These are phyloP conservation scores for Cenchrus purpureus DNA, from an alignment of 176 grass and related monocot species.

Conservation along the genomic window DNA sequence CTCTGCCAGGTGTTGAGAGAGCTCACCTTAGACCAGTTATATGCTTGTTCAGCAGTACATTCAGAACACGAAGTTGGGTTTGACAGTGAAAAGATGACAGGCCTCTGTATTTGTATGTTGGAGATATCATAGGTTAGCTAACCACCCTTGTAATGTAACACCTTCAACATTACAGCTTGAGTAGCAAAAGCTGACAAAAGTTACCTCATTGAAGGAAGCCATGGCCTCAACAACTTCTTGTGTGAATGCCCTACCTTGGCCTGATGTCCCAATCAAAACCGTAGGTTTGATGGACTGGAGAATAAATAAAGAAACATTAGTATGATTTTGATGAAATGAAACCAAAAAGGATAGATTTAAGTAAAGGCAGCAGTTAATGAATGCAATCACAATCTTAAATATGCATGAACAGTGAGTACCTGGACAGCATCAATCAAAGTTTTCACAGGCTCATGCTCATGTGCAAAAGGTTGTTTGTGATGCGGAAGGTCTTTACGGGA, in stretches of 20 bases:
- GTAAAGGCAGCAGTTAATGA: not conserved
- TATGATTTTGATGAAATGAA: not conserved
- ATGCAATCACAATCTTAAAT: no score
- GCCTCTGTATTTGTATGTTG: constrained; percentile 59
- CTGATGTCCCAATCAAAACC: constrained; percentile 94
- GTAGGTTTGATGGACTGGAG: constrained; percentile 90
- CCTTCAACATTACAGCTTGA: not conserved
- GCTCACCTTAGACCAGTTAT: constrained; percentile 80
- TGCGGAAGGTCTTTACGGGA: constrained; percentile 72
- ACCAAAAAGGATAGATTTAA: no score
- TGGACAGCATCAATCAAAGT: no score
- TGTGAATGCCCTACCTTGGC: constrained; percentile 84
- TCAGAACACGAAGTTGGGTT: constrained; percentile 95
- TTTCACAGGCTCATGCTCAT: constrained; percentile 50
- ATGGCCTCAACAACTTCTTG: constrained; percentile 83
- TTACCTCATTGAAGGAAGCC: constrained; percentile 91
- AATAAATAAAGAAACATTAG: constrained; percentile 40
- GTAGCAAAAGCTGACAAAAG: not conserved
- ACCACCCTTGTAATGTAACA: constrained; percentile 5
- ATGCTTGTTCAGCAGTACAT: constrained; percentile 96
- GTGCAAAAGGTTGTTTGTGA: constrained; percentile 90
- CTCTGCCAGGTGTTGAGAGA: constrained; percentile 1
- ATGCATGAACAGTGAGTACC: no score
- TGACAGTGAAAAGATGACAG: constrained; percentile 85
- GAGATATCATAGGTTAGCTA: constrained; percentile 2